phyloP scores from a whole-genome alignment of 1,284 basidiomycete genomes.

The Ceratobasidium sp. region DNA sequence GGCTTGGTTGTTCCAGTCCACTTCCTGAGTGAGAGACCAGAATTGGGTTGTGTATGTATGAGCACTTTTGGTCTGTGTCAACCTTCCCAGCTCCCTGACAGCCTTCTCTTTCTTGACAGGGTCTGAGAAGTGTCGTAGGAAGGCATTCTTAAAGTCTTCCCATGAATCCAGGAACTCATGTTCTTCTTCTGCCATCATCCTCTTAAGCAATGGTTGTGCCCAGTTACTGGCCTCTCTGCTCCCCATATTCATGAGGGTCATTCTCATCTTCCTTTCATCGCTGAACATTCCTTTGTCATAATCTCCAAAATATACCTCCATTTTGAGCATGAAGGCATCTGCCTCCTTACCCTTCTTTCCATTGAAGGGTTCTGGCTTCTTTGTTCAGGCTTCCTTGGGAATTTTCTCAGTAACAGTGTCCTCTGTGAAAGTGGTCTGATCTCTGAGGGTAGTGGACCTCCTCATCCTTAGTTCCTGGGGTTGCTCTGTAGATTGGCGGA shows the following conservation, averaged over 20 bases:
- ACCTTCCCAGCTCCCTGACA: not conserved
- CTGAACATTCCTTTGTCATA: slow-evolving; percentile 12
- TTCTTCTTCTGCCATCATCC: not conserved
- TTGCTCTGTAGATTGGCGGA: too few species aligned
- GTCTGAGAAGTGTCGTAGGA: not conserved
- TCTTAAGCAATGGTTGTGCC: not conserved
- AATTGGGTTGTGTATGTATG: not conserved
- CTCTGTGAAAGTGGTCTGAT: too few species aligned
- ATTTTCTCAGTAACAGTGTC: too few species aligned
- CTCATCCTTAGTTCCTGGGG: too few species aligned
- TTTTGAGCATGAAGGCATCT: not conserved
- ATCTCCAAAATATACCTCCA: too few species aligned
- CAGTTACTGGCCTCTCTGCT: not conserved
- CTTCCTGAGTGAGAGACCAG: not conserved
- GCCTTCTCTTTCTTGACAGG: slow-evolving; percentile 3
- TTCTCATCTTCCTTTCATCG: not conserved
- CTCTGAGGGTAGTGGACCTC: too few species aligned
- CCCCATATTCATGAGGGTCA: not conserved
- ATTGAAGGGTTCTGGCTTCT: too few species aligned
- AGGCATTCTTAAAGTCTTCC: not conserved
- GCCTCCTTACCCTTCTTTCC: slow-evolving; percentile 8
- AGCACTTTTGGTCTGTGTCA: not conserved
- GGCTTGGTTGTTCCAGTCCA: slow-evolving; percentile 4
- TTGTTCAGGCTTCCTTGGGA: slow-evolving; percentile 7
- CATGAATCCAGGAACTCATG: not conserved